Conservation (phyloP, 2,329 filamentous ascomycete genomes). For the Colletotrichum gigasporum region DNA sequence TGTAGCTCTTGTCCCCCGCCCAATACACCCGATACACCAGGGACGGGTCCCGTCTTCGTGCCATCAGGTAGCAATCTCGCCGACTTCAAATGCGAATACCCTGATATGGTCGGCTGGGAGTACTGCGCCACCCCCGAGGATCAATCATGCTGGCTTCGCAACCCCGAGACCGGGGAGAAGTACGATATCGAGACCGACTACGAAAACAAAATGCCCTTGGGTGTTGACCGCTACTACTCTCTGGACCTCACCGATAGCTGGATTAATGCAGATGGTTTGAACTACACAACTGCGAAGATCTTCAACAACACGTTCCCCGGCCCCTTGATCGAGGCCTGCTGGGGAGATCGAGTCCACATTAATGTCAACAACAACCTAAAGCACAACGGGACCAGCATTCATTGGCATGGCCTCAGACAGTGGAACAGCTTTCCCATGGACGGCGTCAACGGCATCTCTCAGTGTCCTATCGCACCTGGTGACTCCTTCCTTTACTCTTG, state of each 20-base stretch:
- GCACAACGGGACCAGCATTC: slow-evolving; percentile 57
- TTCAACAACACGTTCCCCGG: slow-evolving; percentile 40
- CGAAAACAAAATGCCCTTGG: slow-evolving; percentile 34
- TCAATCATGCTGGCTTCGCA: slow-evolving; percentile 39
- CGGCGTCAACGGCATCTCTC: slow-evolving; percentile 45
- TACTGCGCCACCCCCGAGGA: slow-evolving; percentile 37
- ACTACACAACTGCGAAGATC: slow-evolving; percentile 35
- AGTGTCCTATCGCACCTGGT: slow-evolving; percentile 66
- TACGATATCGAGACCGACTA: slow-evolving; percentile 41
- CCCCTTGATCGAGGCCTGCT: slow-evolving; percentile 40
- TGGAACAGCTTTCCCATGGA: slow-evolving; percentile 37
- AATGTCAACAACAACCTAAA: slow-evolving; percentile 71
- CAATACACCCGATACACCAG: neutral
- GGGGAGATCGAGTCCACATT: slow-evolving; percentile 46
- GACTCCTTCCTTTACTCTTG: slow-evolving; percentile 33
- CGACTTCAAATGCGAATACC: slow-evolving; percentile 38
- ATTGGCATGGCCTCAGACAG: slow-evolving; percentile 65
- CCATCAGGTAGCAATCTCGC: slow-evolving; percentile 9
- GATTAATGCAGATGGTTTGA: slow-evolving; percentile 36
- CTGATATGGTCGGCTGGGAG: slow-evolving; percentile 36
- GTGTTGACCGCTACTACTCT: slow-evolving; percentile 35
- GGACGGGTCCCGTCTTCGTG: neutral
- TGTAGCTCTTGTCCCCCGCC: too few relatives aligned
- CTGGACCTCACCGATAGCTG: slow-evolving; percentile 32
- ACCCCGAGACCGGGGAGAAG: slow-evolving; percentile 31